phyloP scores from a whole-genome alignment of 805 yeast genomes.

The Hanseniaspora singularis region DNA sequence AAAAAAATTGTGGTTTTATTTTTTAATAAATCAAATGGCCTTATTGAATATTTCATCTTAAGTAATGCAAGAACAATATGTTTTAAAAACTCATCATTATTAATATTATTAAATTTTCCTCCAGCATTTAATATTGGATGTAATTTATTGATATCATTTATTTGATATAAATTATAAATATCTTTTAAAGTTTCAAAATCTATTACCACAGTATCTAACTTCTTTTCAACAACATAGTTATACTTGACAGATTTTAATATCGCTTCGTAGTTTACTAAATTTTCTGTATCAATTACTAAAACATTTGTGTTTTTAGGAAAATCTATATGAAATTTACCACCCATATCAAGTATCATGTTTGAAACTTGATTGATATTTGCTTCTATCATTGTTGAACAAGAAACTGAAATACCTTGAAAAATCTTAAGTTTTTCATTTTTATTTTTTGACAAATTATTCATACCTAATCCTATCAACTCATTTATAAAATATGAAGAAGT shows the following conservation, averaged over 20 bases:
- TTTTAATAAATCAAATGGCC: slow-evolving; percentile 12
- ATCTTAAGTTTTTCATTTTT: background rate
- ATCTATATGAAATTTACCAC: slow-evolving; percentile 5
- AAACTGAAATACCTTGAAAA: slow-evolving; percentile 6
- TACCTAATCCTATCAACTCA: background rate
- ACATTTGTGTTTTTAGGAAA: slow-evolving; percentile 14
- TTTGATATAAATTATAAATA: background rate
- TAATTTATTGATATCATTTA: slow-evolving; percentile 4
- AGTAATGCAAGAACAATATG: slow-evolving; percentile 8
- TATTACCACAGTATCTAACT: slow-evolving; percentile 6
- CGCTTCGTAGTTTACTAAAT: background rate
- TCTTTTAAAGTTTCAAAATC: slow-evolving; percentile 2
- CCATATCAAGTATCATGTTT: slow-evolving; percentile 9
- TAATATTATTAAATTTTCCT: slow-evolving; percentile 1
- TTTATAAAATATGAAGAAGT: no score
- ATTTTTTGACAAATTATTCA: slow-evolving; percentile 3
- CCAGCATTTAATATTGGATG: slow-evolving; percentile 10
- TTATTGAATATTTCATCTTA: slow-evolving; percentile 9
- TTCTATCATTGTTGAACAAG: slow-evolving; percentile 9
- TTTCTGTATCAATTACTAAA: slow-evolving; percentile 1
- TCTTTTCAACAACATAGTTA: slow-evolving; percentile 1
- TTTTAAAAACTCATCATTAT: slow-evolving; percentile 14
- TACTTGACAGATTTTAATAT: slow-evolving; percentile 11
- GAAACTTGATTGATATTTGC: slow-evolving; percentile 8
- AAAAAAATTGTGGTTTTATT: slow-evolving; percentile 12